A percentile compares a stretch with the other conserved stretches of the same genome.
phyloP scores from a whole-genome alignment of 345 rosid genomes.

The Eucalyptus curtisii region DNA sequence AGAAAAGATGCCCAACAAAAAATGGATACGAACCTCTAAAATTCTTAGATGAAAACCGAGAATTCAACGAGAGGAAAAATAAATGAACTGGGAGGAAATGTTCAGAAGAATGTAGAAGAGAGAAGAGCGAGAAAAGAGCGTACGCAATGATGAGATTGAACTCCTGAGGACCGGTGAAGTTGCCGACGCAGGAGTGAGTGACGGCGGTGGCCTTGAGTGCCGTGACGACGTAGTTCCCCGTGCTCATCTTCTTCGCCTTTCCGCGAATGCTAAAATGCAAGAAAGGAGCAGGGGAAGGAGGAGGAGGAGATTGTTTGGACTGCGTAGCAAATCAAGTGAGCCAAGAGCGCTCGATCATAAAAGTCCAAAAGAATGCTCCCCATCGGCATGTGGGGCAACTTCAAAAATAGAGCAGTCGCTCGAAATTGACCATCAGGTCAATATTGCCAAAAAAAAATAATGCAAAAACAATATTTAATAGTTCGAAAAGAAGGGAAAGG shows the following conservation, averaged over 20 bases:
- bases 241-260: constrained; percentile 9
- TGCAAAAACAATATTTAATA: too few species aligned
- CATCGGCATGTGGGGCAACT: too few species aligned
- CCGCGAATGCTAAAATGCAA: too few species aligned
- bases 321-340: too few species aligned
- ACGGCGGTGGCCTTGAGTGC: constrained; percentile 76
- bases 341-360: too few species aligned
- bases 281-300: too few species aligned
- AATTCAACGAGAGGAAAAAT: background rate
- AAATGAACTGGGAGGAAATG: background rate
- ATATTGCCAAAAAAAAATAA: too few species aligned
- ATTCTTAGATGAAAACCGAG: background rate
- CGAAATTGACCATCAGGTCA: too few species aligned
- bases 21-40: background rate
- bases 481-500: too few species aligned
- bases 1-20: background rate
- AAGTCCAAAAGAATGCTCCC: too few species aligned
- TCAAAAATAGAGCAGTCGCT: too few species aligned
- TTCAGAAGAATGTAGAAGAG: background rate
- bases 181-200: constrained; percentile 90
- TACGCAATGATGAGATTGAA: constrained; percentile 94
- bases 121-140: background rate
- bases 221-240: constrained; percentile 46
- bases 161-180: constrained; percentile 84
- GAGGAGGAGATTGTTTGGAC: too few species aligned